Evolutionary conservation across 495 filamentous ascomycete species (phyloP).

Genomic region (Bombardia bombarda): DNA sequence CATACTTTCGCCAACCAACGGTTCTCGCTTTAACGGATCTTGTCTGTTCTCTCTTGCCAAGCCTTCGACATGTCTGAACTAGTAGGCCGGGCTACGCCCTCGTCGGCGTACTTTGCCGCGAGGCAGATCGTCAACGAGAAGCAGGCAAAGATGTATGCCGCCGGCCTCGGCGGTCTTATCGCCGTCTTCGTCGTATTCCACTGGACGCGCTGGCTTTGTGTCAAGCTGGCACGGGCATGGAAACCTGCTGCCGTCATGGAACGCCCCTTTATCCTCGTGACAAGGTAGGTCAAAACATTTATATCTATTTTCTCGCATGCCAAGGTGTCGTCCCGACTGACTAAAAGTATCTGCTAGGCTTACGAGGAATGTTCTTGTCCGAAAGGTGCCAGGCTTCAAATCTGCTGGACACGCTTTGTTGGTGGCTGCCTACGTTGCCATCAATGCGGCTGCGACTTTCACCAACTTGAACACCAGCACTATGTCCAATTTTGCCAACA

Average conservation of each 20-base stretch:
- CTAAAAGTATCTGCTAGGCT: constrained; percentile 15
- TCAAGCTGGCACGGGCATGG: constrained; percentile 13
- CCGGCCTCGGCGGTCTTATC: constrained; percentile 38
- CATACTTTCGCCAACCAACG: no score
- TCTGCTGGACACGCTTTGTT: constrained; percentile 44
- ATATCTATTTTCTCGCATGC: no score
- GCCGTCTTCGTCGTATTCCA: constrained; percentile 42
- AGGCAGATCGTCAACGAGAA: constrained; percentile 27
- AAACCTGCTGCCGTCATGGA: constrained; percentile 8
- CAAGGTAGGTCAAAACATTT: constrained; percentile 15
- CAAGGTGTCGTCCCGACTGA: no score
- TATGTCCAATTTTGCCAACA: constrained; percentile 22
- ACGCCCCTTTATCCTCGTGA: constrained; percentile 16
- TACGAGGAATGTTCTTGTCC: constrained; percentile 34
- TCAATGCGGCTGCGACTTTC: constrained; percentile 44
- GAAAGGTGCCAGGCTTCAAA: constrained; percentile 40
- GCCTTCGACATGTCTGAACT: no score
- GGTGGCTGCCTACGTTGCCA: constrained; percentile 38
- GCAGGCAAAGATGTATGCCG: constrained; percentile 33
- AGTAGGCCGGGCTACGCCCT: no score
- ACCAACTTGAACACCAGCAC: constrained; percentile 32
- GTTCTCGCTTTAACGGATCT: no score
- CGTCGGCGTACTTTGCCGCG: constrained; percentile 15
- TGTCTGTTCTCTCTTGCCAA: no score
- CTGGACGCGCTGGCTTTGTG: constrained; percentile 31